These are phyloP conservation scores for Mycocentrospora acerina DNA, from an alignment of 2,329 filamentous ascomycete genomes.

Conservation along the genomic window DNA sequence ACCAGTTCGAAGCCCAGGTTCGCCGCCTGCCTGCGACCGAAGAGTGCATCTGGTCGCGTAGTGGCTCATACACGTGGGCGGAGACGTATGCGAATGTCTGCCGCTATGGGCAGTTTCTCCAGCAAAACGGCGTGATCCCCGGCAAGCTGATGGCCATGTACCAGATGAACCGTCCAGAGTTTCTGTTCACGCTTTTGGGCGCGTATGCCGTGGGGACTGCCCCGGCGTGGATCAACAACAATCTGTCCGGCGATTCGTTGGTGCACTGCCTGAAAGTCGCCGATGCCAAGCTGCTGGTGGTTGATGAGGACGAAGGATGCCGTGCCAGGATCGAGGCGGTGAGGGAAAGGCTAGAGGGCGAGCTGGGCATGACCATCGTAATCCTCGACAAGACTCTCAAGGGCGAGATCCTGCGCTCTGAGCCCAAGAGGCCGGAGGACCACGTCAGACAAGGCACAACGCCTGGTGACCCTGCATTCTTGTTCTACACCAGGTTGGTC, in stretches of 20 bases:
- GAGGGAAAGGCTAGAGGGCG: conserved; percentile 50
- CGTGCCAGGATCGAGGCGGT: conserved; percentile 59
- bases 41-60: conserved; percentile 68
- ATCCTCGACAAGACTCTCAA: conserved; percentile 54
- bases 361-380: conserved; percentile 61
- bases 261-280: conserved; percentile 66
- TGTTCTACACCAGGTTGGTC: conserved; percentile 68
- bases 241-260: conserved; percentile 64
- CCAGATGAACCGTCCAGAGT: conserved; percentile 68
- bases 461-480: conserved; percentile 57
- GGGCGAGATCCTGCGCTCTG: conserved; percentile 50
- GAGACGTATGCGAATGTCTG: conserved; percentile 45
- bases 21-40: conserved; percentile 51
- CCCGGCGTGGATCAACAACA: conserved; percentile 71
- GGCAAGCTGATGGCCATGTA: conserved; percentile 66
- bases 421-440: conserved; percentile 57
- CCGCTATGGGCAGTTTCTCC: conserved; percentile 40
- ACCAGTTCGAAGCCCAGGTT: conserved; percentile 62
- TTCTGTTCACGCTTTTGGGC: conserved; percentile 66
- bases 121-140: conserved; percentile 55
- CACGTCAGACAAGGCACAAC: conserved; percentile 56
- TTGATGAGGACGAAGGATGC: conserved; percentile 53
- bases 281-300: conserved; percentile 49
- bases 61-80: conserved; percentile 48
- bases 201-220: conserved; percentile 66